These are phyloP conservation scores for Mortierella sp. DNA, from an alignment of 371 early-diverging fungal species.

Conservation along the genomic window DNA sequence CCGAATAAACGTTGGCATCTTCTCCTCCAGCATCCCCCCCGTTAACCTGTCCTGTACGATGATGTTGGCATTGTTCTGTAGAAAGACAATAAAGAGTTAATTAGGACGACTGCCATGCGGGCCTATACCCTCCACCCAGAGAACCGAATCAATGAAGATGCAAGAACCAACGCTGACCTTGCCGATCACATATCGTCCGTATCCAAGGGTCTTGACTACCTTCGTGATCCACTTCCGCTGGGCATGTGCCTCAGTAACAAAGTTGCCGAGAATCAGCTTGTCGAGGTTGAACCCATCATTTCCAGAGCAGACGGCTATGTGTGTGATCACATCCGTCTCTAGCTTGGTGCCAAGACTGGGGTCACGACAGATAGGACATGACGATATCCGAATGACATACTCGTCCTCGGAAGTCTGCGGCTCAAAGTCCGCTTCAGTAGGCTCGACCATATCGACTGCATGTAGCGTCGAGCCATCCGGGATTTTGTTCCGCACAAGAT, in stretches of 20 bases:
- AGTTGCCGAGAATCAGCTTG: constrained; percentile 79
- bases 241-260: constrained; percentile 81
- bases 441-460: constrained; percentile 36
- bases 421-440: constrained; percentile 50
- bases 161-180: constrained; percentile 52
- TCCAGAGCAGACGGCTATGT: constrained; percentile 80
- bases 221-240: constrained; percentile 87
- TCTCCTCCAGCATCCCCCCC: constrained; percentile 83
- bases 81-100: not conserved
- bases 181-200: constrained; percentile 78
- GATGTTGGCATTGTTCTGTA: constrained; percentile 78
- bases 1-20: constrained; percentile 86
- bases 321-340: constrained; percentile 83
- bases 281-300: constrained; percentile 73
- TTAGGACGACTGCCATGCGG: not conserved
- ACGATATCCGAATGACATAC: constrained; percentile 70
- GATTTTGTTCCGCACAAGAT: constrained; percentile 31
- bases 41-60: constrained; percentile 81
- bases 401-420: constrained; percentile 59
- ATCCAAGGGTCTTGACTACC: constrained; percentile 79
- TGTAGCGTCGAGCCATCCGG: constrained; percentile 11
- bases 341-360: constrained; percentile 65
- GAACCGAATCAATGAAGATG: not conserved
- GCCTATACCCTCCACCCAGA: not conserved
- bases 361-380: constrained; percentile 81